Percentiles rank a stretch among this genome's conserved stretches.
Evolutionary conservation across 176 grass and related monocot genomes (phyloP).

Genomic region (Oryza rufipogon): DNA sequence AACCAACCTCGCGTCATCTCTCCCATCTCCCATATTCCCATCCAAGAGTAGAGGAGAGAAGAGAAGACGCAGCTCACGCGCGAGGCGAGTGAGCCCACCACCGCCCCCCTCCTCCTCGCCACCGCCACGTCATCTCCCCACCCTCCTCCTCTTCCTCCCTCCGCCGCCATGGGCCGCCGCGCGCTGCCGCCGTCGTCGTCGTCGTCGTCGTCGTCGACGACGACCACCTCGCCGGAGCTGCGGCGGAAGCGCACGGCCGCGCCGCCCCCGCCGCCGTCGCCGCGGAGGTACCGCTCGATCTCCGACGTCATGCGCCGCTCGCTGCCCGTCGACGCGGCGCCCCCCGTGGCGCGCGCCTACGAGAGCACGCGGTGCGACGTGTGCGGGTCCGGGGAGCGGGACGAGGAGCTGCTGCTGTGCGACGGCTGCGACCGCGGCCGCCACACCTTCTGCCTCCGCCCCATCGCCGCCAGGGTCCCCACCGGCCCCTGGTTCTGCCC

Average conservation of each 20-base stretch:
- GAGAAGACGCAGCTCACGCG: background rate
- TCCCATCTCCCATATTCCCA: background rate
- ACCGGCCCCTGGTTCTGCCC: slow-evolving; percentile 76
- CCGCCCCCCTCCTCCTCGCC: no score
- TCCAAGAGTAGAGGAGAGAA: no score
- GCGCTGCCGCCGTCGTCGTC: slow-evolving; percentile 4
- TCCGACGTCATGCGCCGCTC: slow-evolving; percentile 70
- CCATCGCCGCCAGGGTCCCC: slow-evolving; percentile 79
- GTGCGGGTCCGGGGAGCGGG: slow-evolving; percentile 81
- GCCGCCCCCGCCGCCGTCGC: slow-evolving; percentile 50
- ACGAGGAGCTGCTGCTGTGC: slow-evolving; percentile 82
- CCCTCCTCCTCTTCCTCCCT: background rate
- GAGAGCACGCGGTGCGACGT: slow-evolving; percentile 54
- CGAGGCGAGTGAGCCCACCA: slow-evolving; percentile 27
- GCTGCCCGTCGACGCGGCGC: slow-evolving; percentile 36
- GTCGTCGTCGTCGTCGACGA: background rate
- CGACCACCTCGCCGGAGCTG: slow-evolving; percentile 45
- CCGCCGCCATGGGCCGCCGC: slow-evolving; percentile 35
- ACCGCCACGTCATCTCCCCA: slow-evolving; percentile 21
- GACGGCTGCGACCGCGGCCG: slow-evolving; percentile 76
- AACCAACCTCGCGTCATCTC: background rate
- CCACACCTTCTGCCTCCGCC: slow-evolving; percentile 85
- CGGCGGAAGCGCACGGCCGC: slow-evolving; percentile 74
- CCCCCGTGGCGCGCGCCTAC: slow-evolving; percentile 38
- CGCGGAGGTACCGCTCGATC: slow-evolving; percentile 64